A percentile compares a stretch with the other conserved stretches of the same genome.
These are phyloP conservation scores for Trichoderma aggressivum DNA, from an alignment of 2,329 filamentous ascomycete species.

Conservation along the genomic window DNA sequence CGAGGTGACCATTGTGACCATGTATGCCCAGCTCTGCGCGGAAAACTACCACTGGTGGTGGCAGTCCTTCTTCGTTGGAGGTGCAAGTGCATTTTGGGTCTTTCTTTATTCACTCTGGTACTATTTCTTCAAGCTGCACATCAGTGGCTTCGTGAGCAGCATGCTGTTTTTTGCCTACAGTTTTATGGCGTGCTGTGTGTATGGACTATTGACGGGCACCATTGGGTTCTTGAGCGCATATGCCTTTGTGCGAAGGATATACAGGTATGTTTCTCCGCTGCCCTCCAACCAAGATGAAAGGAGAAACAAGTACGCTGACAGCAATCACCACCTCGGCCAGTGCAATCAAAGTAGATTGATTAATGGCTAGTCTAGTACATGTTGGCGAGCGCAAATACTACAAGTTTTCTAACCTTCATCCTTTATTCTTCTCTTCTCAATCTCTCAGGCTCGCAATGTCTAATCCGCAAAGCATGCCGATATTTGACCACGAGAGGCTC, in stretches of 20 bases:
- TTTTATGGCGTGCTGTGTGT: constrained; percentile 75
- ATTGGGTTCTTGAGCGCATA: constrained; percentile 83
- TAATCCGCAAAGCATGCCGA: not conserved
- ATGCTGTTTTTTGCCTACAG: constrained; percentile 84
- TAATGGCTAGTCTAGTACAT: not conserved
- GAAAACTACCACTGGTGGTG: constrained; percentile 95
- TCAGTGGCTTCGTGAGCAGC: constrained; percentile 73
- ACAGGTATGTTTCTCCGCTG: constrained; percentile 55
- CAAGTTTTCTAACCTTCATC: not conserved
- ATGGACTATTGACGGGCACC: constrained; percentile 76
- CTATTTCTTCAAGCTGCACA: constrained; percentile 75
- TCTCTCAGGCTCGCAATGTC: not conserved
- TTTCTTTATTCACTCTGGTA: constrained; percentile 83
- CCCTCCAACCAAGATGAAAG: not conserved
- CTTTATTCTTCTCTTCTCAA: not conserved
- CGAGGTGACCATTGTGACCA: constrained; percentile 78
- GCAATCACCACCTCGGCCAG: constrained; percentile 28
- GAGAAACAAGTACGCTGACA: not conserved
- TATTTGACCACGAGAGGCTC: not conserved
- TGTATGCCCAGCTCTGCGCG: constrained; percentile 77
- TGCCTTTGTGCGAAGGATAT: constrained; percentile 79
- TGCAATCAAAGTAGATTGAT: constrained; percentile 50
- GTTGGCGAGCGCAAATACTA: not conserved
- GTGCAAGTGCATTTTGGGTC: constrained; percentile 74
- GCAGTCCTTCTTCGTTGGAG: constrained; percentile 79